Evolutionary conservation across 345 rosid species (phyloP).

Genomic region (Excoecaria cochinchinensis): DNA sequence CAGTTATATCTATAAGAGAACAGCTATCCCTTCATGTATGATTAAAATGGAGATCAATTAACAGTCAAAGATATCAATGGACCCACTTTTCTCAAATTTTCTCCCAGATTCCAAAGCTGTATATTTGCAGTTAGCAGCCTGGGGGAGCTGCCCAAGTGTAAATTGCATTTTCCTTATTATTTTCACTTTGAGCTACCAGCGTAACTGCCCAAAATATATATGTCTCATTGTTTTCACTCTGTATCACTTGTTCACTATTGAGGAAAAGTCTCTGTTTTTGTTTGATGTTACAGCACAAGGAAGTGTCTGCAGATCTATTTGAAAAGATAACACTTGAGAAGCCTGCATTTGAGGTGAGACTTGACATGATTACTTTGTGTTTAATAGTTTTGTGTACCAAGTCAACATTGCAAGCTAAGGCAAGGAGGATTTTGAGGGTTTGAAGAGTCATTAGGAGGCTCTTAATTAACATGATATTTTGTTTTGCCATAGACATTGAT

Average conservation of each 20-base stretch:
- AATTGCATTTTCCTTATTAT: neutral
- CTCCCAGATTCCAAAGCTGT: neutral
- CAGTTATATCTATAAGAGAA: neutral
- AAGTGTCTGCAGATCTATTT: slow-evolving; percentile 47
- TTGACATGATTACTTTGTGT: slow-evolving; percentile 11
- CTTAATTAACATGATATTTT: neutral
- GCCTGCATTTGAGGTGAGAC: slow-evolving; percentile 56
- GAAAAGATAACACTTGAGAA: slow-evolving; percentile 51
- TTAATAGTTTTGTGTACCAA: neutral
- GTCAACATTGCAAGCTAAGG: neutral
- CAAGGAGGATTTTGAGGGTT: neutral
- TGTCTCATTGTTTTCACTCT: too few relatives aligned
- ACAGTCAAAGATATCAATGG: neutral
- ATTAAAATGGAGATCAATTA: neutral
- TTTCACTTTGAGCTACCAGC: too few relatives aligned
- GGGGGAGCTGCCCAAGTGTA: neutral
- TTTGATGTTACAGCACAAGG: slow-evolving; percentile 48
- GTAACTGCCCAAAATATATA: too few relatives aligned
- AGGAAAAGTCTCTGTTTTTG: neutral
- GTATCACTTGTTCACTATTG: neutral
- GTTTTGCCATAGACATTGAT: neutral
- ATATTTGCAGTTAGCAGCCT: neutral
- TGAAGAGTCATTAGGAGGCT: slow-evolving; percentile 4
- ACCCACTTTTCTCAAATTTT: neutral
- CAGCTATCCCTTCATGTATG: neutral